Base-by-base conservation (phyloP, 2,329 filamentous ascomycete genomes). In the Neofusicoccum ribis region DNA sequence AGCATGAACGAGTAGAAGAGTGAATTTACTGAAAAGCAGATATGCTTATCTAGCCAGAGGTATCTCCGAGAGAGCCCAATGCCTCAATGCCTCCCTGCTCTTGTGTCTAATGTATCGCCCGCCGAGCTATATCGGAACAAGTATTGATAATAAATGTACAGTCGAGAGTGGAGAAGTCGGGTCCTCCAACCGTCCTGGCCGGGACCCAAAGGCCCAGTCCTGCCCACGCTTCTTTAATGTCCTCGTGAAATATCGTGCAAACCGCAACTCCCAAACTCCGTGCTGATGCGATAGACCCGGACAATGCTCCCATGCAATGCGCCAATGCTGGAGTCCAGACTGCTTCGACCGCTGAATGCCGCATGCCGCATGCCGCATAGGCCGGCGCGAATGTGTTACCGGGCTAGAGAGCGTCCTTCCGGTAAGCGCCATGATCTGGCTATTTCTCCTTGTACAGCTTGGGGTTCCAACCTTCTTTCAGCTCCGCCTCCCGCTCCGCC, bases 361-460 rank as follows among this genome's bases (percentile, higher is more conserved):
- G 62, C 36, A 20, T 20, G 50, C 62, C 15, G 62, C 36, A 20
- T 37, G 51, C 52, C 37, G 39, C 37, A 41, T 14, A 59, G 39
- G 36, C 61, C 5, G 47, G 50, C 47, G 47, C 36, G 37, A 15
- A 6, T 15, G 20, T 43, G 12, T 63, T 54, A 31, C 27, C 50
- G 47, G 36, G 39, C 47, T 54, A 44, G 31, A 63, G 12, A 27
- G 2, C 15, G 49, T 46, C 9, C 47, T 47, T 47, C 56, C 56
- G 56, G 56, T 60, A 37, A 37, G 31, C 43, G 31, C 49, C 37
- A 15, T 56, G 49, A 1, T 8, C 37, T n/a, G 37, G 23, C 63
- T 71, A 91, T 84, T 88, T 85, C 77, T 96, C 91, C 82, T 96
- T 96, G 80, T 95, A 97, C 66, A 97, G 83, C 84, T 97, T 97